These are phyloP conservation scores for Cyberlindnera nakhonratchasimensis DNA, from an alignment of 805 yeast genomes.

Conservation along the genomic window DNA sequence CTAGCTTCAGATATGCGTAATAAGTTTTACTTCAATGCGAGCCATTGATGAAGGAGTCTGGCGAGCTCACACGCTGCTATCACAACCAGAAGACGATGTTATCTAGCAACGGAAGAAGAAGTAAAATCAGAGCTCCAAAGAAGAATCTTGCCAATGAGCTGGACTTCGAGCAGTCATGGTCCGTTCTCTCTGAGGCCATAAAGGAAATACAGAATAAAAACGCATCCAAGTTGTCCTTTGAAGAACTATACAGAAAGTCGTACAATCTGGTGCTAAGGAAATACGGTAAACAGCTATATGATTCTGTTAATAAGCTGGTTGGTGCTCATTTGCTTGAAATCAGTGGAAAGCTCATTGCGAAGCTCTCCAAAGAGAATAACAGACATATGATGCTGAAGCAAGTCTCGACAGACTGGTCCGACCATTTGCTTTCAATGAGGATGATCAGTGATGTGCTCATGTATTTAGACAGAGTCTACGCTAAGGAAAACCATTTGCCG, in stretches of 20 bases:
- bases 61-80: too few relatives aligned
- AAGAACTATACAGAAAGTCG: slow-evolving; percentile 75
- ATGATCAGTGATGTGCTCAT: slow-evolving; percentile 80
- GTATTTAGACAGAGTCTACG: slow-evolving; percentile 84
- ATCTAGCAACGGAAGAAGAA: slow-evolving; percentile 39
- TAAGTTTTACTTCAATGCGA: too few relatives aligned
- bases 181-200: slow-evolving; percentile 60
- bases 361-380: slow-evolving; percentile 11
- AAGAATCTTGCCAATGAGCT: slow-evolving; percentile 35
- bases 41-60: too few relatives aligned
- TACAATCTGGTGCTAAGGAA: slow-evolving; percentile 72
- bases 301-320: slow-evolving; percentile 50
- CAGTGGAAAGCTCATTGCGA: slow-evolving; percentile 17
- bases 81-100: slow-evolving; percentile 10
- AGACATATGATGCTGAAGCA: slow-evolving; percentile 33
- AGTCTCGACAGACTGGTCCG: slow-evolving; percentile 53
- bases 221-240: slow-evolving; percentile 74
- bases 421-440: slow-evolving; percentile 67
- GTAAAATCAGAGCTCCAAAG: slow-evolving; percentile 63
- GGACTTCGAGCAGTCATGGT: slow-evolving; percentile 69
- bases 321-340: slow-evolving; percentile 41
- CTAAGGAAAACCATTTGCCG: slow-evolving; percentile 61
- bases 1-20: too few relatives aligned
- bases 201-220: slow-evolving; percentile 66
- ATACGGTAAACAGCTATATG: slow-evolving; percentile 62